phyloP scores from a whole-genome alignment of 1,284 basidiomycete genomes.

The Rhodotorula mucilaginosa region DNA sequence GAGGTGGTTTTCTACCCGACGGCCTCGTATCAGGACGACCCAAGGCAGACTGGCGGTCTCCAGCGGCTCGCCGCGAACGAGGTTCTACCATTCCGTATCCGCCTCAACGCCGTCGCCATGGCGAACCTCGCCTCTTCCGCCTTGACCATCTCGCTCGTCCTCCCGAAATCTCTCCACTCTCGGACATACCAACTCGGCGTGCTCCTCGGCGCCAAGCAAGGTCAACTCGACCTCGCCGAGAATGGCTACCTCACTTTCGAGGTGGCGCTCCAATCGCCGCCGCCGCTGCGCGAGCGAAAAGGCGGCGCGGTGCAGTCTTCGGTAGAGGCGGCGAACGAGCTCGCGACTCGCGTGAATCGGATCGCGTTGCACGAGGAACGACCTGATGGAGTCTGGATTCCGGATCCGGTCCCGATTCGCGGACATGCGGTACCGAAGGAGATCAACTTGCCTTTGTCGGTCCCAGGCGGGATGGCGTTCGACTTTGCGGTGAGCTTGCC shows the following conservation, averaged over 20 bases:
- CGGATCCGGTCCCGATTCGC: not conserved
- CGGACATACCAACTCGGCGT: no score
- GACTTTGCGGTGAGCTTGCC: constrained; percentile 4
- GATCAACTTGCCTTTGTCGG: not conserved
- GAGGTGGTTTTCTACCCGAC: no score
- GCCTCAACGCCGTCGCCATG: no score
- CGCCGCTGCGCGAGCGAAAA: not conserved
- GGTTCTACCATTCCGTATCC: no score
- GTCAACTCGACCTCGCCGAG: no score
- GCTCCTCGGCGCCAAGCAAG: no score
- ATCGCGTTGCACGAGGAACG: not conserved
- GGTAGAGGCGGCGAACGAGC: not conserved
- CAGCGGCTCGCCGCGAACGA: no score
- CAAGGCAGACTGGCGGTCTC: no score
- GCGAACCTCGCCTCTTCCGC: no score
- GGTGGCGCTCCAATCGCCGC: not conserved
- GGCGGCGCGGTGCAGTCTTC: not conserved
- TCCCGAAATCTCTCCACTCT: no score
- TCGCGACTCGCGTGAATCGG: not conserved
- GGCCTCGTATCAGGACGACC: no score
- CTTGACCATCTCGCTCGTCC: no score
- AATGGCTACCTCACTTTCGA: not conserved
- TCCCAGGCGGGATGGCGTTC: not conserved
- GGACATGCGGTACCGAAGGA: not conserved
- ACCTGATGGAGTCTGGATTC: constrained; percentile 4